Evolutionary conservation across 805 yeast genomes (phyloP).

Genomic region (Yamadazyma insecticola): DNA sequence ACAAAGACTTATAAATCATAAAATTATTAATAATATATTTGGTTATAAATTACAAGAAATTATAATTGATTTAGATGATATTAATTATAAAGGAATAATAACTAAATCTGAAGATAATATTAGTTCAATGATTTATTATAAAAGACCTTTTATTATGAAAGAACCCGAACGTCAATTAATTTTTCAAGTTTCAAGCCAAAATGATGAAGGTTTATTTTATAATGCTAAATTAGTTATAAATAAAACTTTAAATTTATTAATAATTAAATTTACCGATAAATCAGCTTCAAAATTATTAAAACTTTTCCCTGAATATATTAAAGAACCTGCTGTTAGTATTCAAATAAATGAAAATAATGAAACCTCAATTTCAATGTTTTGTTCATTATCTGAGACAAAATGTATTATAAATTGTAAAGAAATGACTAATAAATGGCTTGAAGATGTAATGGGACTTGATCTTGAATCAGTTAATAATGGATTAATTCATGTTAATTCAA

Average conservation of each 20-base stretch:
- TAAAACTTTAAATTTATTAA: constrained; percentile 17
- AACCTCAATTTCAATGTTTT: constrained; percentile 14
- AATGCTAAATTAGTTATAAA: constrained; percentile 32
- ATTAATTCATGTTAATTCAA: constrained; percentile 1
- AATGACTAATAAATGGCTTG: constrained; percentile 30
- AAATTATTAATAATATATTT: constrained; percentile 50
- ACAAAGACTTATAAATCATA: constrained; percentile 57
- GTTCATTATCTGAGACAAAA: constrained; percentile 19
- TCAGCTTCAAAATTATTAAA: constrained; percentile 18
- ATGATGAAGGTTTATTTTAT: constrained; percentile 13
- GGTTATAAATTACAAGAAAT: constrained; percentile 46
- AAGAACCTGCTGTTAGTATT: constrained; percentile 9
- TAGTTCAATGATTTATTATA: constrained; percentile 19
- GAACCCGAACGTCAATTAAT: constrained; percentile 30
- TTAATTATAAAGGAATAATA: constrained; percentile 5
- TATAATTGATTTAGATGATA: constrained; percentile 43
- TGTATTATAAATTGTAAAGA: constrained; percentile 30
- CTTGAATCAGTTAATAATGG: constrained; percentile 4
- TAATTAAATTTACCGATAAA: constrained; percentile 21
- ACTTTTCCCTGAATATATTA: constrained; percentile 13
- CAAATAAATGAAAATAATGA: constrained; percentile 1
- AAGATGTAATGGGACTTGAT: constrained; percentile 19
- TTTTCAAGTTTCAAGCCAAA: constrained; percentile 18
- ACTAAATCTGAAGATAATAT: constrained; percentile 28
- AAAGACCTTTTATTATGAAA: constrained; percentile 26